phyloP scores from a whole-genome alignment of 768 basidiomycete species.

The Clathrus columnatus region DNA sequence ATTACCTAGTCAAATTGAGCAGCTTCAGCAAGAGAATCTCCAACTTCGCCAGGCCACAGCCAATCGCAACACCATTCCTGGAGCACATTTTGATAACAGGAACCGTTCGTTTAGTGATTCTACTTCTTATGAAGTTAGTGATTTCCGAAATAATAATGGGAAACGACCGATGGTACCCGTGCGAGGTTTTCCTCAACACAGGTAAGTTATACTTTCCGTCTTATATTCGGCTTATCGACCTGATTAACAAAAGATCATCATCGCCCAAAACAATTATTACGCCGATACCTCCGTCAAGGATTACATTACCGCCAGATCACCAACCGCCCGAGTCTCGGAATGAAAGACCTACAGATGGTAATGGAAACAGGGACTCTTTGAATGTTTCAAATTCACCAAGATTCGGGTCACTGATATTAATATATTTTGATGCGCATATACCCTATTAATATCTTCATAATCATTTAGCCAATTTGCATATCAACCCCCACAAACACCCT shows the following conservation, averaged over 20 bases:
- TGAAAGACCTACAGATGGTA: conserved; percentile 17
- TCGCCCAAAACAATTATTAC: conserved; percentile 52
- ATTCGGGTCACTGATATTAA: conserved; percentile 30
- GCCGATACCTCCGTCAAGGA: conserved; percentile 51
- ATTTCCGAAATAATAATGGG: conserved; percentile 44
- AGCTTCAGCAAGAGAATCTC: conserved; percentile 3
- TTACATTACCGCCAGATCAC: conserved; percentile 60
- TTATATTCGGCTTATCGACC: conserved; percentile 2
- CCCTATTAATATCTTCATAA: conserved; percentile 9
- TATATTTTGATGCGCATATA: conserved; percentile 17
- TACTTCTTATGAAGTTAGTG: conserved; percentile 24
- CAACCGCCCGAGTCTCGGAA: conserved; percentile 34
- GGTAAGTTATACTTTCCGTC: conserved; percentile 1
- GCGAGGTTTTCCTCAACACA: conserved; percentile 19
- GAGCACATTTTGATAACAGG: background rate
- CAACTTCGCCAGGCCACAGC: conserved; percentile 1
- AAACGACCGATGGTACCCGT: conserved; percentile 51
- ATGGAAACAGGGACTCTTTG: background rate
- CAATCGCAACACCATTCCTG: conserved; percentile 1
- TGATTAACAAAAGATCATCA: conserved; percentile 14
- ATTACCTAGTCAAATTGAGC: conserved; percentile 2
- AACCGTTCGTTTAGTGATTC: background rate
- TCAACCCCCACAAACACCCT: conserved; percentile 34
- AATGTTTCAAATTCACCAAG: conserved; percentile 43
- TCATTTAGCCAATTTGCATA: conserved; percentile 59